A percentile compares a stretch with the other conserved stretches of the same genome.
phyloP scores from a whole-genome alignment of 352 stramenopile genomes.

The Phytopythium chamaehyphon region DNA sequence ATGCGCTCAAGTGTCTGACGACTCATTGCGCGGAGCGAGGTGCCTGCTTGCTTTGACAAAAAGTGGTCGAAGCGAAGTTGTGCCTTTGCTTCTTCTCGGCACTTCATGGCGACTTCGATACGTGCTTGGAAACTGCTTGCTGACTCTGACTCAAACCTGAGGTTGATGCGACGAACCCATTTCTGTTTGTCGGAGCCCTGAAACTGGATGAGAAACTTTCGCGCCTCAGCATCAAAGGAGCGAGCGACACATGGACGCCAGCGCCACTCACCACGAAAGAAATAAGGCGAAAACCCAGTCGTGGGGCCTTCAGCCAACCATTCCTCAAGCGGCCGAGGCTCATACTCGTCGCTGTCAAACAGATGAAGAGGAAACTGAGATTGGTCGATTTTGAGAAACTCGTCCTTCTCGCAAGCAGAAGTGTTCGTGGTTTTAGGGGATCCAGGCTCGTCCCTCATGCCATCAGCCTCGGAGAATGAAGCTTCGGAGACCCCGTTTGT shows the following conservation, averaged over 20 bases:
- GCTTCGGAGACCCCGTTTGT: not conserved
- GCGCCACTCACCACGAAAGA: slow-evolving; percentile 79
- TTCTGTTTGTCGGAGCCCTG: slow-evolving; percentile 84
- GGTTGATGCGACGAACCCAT: slow-evolving; percentile 87
- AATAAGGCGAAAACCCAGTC: slow-evolving; percentile 72
- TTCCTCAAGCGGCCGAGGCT: slow-evolving; percentile 62
- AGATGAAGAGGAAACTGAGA: slow-evolving; percentile 89
- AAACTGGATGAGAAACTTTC: slow-evolving; percentile 86
- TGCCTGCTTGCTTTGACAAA: slow-evolving; percentile 68
- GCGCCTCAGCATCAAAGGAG: slow-evolving; percentile 53
- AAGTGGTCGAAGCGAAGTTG: slow-evolving; percentile 91
- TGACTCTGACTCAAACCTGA: slow-evolving; percentile 87
- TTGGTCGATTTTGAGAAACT: slow-evolving; percentile 87
- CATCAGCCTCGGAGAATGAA: slow-evolving; percentile 2
- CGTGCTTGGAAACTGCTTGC: slow-evolving; percentile 66
- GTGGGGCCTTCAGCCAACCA: slow-evolving; percentile 54
- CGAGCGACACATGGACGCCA: slow-evolving; percentile 69
- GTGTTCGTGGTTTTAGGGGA: not conserved
- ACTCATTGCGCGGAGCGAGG: slow-evolving; percentile 74
- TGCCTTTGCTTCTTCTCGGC: slow-evolving; percentile 77
- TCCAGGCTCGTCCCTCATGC: not conserved
- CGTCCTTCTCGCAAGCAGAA: slow-evolving; percentile 31
- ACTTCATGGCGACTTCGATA: slow-evolving; percentile 52
- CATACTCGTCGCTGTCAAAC: slow-evolving; percentile 88
- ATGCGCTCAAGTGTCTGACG: slow-evolving; percentile 76